Evolutionary conservation across 1,284 basidiomycete genomes (phyloP), one percentile per base, ranked within the genome.

Genomic region (Macrocystidia cucumis): DNA sequence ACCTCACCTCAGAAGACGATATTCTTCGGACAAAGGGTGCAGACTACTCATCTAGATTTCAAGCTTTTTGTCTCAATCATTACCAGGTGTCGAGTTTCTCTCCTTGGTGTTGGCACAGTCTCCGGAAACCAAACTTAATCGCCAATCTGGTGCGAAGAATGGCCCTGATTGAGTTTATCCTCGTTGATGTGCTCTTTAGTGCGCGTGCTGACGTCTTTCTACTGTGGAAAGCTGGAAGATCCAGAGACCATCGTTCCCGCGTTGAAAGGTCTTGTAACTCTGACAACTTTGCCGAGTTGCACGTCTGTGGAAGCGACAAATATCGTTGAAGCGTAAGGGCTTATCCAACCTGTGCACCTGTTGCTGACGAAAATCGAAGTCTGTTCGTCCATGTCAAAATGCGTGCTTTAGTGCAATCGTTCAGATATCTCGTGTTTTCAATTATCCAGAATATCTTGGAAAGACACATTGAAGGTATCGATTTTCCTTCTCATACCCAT

Each of bases 1-100:
- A 85, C 50, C 68, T 98, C 18, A 93, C 87, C 0, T 80, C 86
- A 1, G 87, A 92, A 45, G 86, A 93, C 36, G 88, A 86, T 45
- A 66, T 71, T 2, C 57, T 82, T 9, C 72, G 93, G 25, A 73
- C 78, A 4, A 90, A 91, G 65, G 95, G 93, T 60, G 51, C 31
- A 39, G 32, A 37, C n/a, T 25, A 21, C 28, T 34, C 34, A 19
- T 29, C 20, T 21, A 25, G 25, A 25, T 25, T 23, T 17, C 33
- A 24, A 22, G 14, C 16, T 3, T n/a, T 32, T 31, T 44, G 26
- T 26, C 37, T 39, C 9, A 35, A 13, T 44, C 23, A 44, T 27
- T 13, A 35, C 14, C 59, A 95, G 89, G 89, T 29, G 78, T 91
- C 16, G 76, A 77, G 37, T 65, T 91, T 37, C 64, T 92, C 14